phyloP scores from a whole-genome alignment of 139 green algal genomes.

The Micromonas commoda region DNA sequence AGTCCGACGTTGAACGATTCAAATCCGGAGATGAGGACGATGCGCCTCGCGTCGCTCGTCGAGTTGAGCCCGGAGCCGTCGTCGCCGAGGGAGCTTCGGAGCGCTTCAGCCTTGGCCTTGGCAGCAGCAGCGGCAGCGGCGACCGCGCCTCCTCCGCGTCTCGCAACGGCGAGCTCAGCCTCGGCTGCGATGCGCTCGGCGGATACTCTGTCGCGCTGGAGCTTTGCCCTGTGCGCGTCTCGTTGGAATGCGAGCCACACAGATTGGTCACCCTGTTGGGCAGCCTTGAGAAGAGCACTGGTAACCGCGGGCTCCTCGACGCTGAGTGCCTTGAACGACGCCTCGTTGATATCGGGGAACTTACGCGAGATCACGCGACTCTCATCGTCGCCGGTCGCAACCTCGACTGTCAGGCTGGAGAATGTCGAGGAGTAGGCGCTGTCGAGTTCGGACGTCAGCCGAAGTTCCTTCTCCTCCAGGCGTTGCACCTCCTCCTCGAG shows the following conservation, averaged over 20 bases:
- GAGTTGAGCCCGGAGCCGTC: background rate
- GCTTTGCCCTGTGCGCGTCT: conserved; percentile 22
- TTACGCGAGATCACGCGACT: background rate
- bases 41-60: conserved; percentile 40
- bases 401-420: background rate
- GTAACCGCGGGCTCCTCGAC: background rate
- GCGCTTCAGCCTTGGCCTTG: background rate
- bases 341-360: background rate
- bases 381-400: background rate
- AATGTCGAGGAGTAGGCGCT: background rate
- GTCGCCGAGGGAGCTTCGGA: background rate
- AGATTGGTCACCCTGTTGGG: conserved; percentile 18
- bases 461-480: background rate
- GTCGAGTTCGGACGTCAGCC: background rate
- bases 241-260: conserved; percentile 36
- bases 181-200: conserved; percentile 24
- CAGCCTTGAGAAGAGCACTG: background rate
- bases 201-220: conserved; percentile 14
- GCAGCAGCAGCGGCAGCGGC: background rate
- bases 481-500: background rate
- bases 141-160: background rate
- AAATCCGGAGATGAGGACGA: conserved; percentile 93
- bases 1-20: conserved; percentile 93
- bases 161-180: conserved; percentile 21
- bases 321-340: background rate